Evolutionary conservation across 73 alveolate genomes (phyloP), one percentile per base, ranked within the genome.

Genomic region (Halteria grandinella): DNA sequence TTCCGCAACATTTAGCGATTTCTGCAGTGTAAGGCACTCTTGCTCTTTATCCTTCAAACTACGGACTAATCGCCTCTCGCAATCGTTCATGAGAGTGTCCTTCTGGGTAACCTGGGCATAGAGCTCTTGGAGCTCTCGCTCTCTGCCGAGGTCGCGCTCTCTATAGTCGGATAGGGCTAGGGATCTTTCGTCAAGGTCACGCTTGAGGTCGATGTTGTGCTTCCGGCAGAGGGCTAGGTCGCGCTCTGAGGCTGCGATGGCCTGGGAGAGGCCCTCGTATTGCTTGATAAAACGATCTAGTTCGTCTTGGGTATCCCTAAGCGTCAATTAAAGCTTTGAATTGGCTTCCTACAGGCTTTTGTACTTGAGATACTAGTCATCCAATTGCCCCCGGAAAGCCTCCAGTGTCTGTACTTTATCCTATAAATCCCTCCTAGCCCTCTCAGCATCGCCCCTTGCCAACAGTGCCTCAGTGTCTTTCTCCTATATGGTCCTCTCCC

Each of bases 21-120:
- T 15, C 29, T 14, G 1, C 50, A 66, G 10, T 2, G 20, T 25
- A 8, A 1, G 7, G 23, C 29, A 32, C 50, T 66, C 66, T 14
- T 66, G 40, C 29, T 66, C 80, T 15, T 66, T 66, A 18, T 66
- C 80, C 28, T 21, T 1, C 3, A 66, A 34, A 45, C 52, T 66
- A 7, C 69, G 15, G 45, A 28, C 1, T 47, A 44, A 7, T 15
- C 80, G 17, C 24, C 4, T 1, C 55, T 66, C 66, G 32, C 24
- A 37, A 37, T 60, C 77, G 21, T 36, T 60, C 20, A 24, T 40
- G 31, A 60, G 43, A 8, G 37, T 33, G 12, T 37, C 21, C 58
- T 60, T 60, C 20, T 40, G 11, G 3, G 57, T 21, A 14, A 60
- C 18, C 8, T 44, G 24, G 23, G 60, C 66, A 66, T 66, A 66